Percentiles rank a stretch among this genome's conserved stretches.
phyloP scores from a whole-genome alignment of 2,329 filamentous ascomycete genomes.

The Scorias spongiosa region DNA sequence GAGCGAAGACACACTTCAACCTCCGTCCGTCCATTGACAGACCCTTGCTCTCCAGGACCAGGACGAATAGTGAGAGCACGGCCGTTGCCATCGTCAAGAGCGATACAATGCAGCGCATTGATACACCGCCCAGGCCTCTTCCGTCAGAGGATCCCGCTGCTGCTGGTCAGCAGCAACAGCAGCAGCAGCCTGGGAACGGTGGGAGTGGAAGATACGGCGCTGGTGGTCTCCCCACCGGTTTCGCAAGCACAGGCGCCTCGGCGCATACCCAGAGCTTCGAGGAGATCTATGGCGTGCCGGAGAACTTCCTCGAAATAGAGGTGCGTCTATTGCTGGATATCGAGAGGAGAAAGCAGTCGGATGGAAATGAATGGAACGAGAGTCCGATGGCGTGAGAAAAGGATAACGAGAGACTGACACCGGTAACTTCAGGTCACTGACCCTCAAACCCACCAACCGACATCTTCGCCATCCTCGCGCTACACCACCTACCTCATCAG shows the following conservation, averaged over 20 bases:
- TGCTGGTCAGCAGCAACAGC: constrained; percentile 1
- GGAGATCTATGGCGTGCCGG: constrained; percentile 94
- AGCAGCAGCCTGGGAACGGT: constrained; percentile 2
- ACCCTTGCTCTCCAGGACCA: background rate
- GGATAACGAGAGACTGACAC: too few species aligned
- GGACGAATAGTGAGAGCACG: background rate
- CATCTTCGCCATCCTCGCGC: constrained; percentile 37
- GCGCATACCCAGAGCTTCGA: constrained; percentile 65
- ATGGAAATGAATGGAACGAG: background rate
- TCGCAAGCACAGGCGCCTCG: constrained; percentile 16
- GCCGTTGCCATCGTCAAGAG: background rate
- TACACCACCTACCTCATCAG: constrained; percentile 99
- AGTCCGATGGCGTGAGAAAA: too few species aligned
- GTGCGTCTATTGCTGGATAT: constrained; percentile 28
- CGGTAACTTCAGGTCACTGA: constrained; percentile 58
- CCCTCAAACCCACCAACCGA: constrained; percentile 86
- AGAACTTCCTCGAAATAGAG: constrained; percentile 98
- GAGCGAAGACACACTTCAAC: background rate
- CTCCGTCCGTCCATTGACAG: background rate
- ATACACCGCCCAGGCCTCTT: constrained; percentile 9
- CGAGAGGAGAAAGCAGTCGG: background rate
- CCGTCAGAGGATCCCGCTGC: constrained; percentile 2
- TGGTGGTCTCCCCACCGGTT: constrained; percentile 14
- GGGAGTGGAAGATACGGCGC: background rate
- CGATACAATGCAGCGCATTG: constrained; percentile 15